These are phyloP conservation scores for Maudiozyma humilis DNA, from an alignment of 1,139 yeast species.

Conservation along the genomic window DNA sequence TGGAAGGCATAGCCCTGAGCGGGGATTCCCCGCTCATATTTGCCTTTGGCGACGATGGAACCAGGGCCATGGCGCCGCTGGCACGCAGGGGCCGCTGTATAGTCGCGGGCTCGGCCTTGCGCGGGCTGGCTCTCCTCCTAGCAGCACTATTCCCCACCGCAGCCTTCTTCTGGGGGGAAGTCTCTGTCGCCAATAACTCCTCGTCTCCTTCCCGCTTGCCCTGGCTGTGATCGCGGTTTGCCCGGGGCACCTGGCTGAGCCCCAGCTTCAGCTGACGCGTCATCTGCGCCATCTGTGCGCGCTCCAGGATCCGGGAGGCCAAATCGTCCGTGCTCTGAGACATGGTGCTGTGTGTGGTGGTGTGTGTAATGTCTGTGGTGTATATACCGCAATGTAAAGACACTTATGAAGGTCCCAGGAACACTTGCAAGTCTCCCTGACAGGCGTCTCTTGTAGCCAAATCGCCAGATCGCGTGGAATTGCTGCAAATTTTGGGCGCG, in stretches of 20 bases:
- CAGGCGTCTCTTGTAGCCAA: not conserved
- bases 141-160: not conserved
- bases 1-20: conserved; percentile 5
- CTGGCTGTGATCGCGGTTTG: not conserved
- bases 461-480: not conserved
- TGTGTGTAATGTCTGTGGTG: too few species aligned
- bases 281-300: conserved; percentile 33
- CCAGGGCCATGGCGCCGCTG: not conserved
- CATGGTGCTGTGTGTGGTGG: conserved; percentile 12
- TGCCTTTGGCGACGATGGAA: not conserved
- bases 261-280: conserved; percentile 30
- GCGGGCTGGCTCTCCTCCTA: not conserved
- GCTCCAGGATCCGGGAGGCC: conserved; percentile 26
- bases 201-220: conserved; percentile 5
- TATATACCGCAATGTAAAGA: too few species aligned
- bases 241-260: conserved; percentile 24
- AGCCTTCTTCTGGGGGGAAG: conserved; percentile 10
- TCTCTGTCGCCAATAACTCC: not conserved
- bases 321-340: conserved; percentile 26
- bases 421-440: too few species aligned
- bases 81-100: not conserved
- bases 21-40: not conserved
- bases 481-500: not conserved
- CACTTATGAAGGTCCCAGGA: too few species aligned
- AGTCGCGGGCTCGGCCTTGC: not conserved